A percentile compares a stretch with the other conserved stretches of the same genome.
These are phyloP conservation scores for Strobilomyces dryophilus DNA, from an alignment of 768 basidiomycete species.

Conservation along the genomic window DNA sequence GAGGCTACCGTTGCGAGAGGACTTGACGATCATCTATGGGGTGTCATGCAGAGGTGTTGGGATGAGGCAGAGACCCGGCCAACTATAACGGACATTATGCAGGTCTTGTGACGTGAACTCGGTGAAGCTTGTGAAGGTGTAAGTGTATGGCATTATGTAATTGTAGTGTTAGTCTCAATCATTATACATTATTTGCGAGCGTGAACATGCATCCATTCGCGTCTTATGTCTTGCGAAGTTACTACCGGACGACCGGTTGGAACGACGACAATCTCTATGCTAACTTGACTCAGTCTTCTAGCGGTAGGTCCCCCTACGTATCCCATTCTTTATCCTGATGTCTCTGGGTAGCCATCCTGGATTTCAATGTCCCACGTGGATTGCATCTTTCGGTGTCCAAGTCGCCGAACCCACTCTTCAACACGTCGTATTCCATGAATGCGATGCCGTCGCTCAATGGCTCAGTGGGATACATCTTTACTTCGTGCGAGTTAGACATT, in stretches of 20 bases:
- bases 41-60: conserved; percentile 43
- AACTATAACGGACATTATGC: conserved; percentile 35
- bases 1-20: conserved; percentile 36
- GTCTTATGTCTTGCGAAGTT: conserved; percentile 82
- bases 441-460: conserved; percentile 92
- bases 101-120: conserved; percentile 9
- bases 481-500: conserved; percentile 76
- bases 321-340: conserved; percentile 4
- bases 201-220: conserved; percentile 77
- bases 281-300: conserved; percentile 85
- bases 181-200: background rate
- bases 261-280: conserved; percentile 94
- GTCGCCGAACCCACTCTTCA: conserved; percentile 84
- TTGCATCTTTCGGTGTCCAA: conserved; percentile 80
- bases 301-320: conserved; percentile 47
- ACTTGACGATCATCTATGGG: conserved; percentile 44
- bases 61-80: conserved; percentile 36
- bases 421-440: conserved; percentile 88
- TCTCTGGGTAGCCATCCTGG: conserved; percentile 66
- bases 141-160: conserved; percentile 14
- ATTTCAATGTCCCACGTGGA: conserved; percentile 84
- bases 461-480: conserved; percentile 90
- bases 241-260: conserved; percentile 94
- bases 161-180: background rate
- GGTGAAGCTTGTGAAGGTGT: background rate